Conservation (phyloP, 805 yeast genomes). For the Starmerella vaccinii region DNA sequence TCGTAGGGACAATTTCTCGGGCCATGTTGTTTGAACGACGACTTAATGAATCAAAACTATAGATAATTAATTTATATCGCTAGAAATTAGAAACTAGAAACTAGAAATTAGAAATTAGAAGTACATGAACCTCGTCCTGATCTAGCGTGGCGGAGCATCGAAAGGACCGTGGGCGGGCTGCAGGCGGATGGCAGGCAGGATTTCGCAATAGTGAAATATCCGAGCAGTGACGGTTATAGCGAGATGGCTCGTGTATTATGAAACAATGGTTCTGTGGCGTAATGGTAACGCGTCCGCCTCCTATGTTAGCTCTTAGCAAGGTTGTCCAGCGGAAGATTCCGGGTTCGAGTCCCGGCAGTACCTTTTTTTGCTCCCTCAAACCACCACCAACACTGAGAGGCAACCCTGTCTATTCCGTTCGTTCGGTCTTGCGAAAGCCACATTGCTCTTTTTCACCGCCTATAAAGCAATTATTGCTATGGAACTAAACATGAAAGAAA, state of each 20-base stretch:
- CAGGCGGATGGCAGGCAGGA: no score
- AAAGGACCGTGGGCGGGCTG: no score
- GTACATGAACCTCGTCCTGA: no score
- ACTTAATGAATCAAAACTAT: neutral
- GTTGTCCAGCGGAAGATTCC: conserved; percentile 47
- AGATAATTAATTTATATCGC: neutral
- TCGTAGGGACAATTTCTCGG: conserved; percentile 33
- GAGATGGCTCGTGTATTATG: neutral
- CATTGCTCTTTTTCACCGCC: neutral
- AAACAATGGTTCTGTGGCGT: conserved; percentile 36
- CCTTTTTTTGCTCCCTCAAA: conserved; percentile 6
- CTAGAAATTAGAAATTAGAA: neutral
- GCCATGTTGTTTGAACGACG: conserved; percentile 26
- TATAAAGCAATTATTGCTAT: no score
- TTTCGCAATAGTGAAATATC: neutral
- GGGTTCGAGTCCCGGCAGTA: conserved; percentile 60
- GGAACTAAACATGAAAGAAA: no score
- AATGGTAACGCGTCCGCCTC: conserved; percentile 62
- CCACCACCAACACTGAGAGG: no score
- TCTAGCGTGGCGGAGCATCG: no score
- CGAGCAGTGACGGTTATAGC: neutral
- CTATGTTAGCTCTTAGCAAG: conserved; percentile 29
- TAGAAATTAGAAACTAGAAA: neutral
- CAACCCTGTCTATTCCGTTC: no score
- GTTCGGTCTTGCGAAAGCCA: no score